Conservation (phyloP, 768 basidiomycete genomes). For the Lentinula sp. region DNA sequence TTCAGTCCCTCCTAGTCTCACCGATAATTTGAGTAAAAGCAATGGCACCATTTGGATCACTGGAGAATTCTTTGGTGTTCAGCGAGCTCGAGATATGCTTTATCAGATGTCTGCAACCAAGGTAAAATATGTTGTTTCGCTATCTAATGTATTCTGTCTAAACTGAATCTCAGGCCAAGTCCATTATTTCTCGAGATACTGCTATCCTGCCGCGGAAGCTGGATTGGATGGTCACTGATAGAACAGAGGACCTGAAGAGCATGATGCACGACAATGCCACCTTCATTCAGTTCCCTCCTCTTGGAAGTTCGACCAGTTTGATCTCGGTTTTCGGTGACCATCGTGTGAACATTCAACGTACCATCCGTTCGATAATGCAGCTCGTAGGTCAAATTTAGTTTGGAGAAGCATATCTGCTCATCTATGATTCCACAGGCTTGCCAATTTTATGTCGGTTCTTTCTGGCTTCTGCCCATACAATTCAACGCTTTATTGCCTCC, state of each 20-base stretch:
- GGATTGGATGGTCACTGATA: conserved; percentile 98
- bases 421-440: conserved; percentile 55
- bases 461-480: conserved; percentile 92
- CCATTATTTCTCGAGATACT: conserved; percentile 86
- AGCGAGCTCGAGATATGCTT: conserved; percentile 92
- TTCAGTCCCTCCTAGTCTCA: conserved; percentile 31
- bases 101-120: conserved; percentile 83
- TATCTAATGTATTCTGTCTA: not conserved
- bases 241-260: conserved; percentile 85
- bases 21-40: conserved; percentile 40
- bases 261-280: conserved; percentile 97
- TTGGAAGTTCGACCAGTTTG: conserved; percentile 88
- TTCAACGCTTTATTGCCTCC: conserved; percentile 90
- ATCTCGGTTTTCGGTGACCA: conserved; percentile 94
- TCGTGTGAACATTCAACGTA: conserved; percentile 89
- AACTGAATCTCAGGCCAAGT: conserved; percentile 57
- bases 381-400: conserved; percentile 51
- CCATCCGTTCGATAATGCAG: conserved; percentile 91
- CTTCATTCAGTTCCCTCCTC: conserved; percentile 87
- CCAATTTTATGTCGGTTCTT: conserved; percentile 93
- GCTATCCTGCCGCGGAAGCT: conserved; percentile 94
- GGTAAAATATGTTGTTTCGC: conserved; percentile 34
- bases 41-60: conserved; percentile 91
- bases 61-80: conserved; percentile 95
- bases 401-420: not conserved